Conservation (phyloP, 2,329 filamentous ascomycete genomes). For the Neophaeococcomyces mojaviensis region DNA sequence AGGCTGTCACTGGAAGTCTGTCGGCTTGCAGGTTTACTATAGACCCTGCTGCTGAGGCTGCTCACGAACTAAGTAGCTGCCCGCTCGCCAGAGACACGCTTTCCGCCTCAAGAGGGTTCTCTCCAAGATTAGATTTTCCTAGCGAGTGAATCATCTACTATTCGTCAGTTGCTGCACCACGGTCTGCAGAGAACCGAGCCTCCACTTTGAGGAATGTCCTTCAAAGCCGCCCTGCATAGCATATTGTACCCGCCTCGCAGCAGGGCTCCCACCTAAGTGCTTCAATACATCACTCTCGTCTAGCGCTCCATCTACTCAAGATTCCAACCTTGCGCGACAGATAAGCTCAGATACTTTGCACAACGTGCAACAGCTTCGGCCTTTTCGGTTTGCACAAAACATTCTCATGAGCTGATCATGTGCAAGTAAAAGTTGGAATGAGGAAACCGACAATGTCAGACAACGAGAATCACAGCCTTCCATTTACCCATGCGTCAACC, state of each 20-base stretch:
- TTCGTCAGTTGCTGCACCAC: slow-evolving; percentile 3
- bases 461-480: not conserved
- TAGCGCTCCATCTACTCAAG: not conserved
- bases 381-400: not conserved
- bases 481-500: not conserved
- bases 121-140: not conserved
- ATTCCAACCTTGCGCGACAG: not conserved
- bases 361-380: not conserved
- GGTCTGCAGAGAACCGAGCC: not conserved
- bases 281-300: slow-evolving; percentile 1
- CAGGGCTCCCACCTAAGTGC: not conserved
- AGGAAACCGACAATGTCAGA: slow-evolving; percentile 4
- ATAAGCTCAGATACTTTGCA: not conserved
- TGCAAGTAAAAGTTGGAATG: not conserved
- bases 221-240: slow-evolving; percentile 2
- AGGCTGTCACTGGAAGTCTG: not conserved
- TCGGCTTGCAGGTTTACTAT: not conserved
- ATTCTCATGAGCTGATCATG: not conserved
- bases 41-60: not conserved
- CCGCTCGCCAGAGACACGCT: not conserved
- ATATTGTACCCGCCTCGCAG: not conserved
- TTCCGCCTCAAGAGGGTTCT: not conserved
- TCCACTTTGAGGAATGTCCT: not conserved
- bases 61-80: slow-evolving; percentile 1
- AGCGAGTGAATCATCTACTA: not conserved